phyloP scores from a whole-genome alignment of 768 basidiomycete genomes.

The Galerina marginata region DNA sequence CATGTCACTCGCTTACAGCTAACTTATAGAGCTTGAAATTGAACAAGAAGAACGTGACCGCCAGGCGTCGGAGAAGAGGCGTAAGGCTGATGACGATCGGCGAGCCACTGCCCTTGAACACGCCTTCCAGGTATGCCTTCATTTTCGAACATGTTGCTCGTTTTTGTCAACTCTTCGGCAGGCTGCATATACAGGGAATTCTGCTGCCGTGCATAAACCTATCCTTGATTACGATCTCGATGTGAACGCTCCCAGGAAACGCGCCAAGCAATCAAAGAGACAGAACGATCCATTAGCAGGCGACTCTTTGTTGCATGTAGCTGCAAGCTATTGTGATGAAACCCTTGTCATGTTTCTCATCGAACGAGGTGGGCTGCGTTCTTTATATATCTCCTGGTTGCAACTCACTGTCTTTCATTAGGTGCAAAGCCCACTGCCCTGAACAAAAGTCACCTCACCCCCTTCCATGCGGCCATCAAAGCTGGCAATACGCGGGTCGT shows the following conservation, averaged over 20 bases:
- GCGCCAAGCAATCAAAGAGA: constrained; percentile 23
- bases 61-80: constrained; percentile 28
- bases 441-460: constrained; percentile 37
- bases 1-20: neutral
- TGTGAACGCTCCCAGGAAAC: constrained; percentile 36
- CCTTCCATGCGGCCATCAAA: constrained; percentile 41
- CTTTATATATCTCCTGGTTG: neutral
- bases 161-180: constrained; percentile 10
- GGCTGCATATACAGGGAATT: constrained; percentile 32
- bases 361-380: constrained; percentile 34
- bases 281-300: constrained; percentile 26
- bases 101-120: constrained; percentile 29
- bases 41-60: constrained; percentile 38
- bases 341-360: constrained; percentile 36
- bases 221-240: constrained; percentile 37
- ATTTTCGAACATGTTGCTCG: neutral
- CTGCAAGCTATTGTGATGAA: constrained; percentile 37
- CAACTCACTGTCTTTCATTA: constrained; percentile 15
- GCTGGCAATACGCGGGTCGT: constrained; percentile 39
- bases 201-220: constrained; percentile 28
- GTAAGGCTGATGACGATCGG: constrained; percentile 28
- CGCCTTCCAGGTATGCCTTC: constrained; percentile 32
- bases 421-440: constrained; percentile 37
- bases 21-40: constrained; percentile 35
- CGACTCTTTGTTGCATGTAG: constrained; percentile 42